Evolutionary conservation across 345 rosid species (phyloP).

Genomic region (Euphorbia lathyris): DNA sequence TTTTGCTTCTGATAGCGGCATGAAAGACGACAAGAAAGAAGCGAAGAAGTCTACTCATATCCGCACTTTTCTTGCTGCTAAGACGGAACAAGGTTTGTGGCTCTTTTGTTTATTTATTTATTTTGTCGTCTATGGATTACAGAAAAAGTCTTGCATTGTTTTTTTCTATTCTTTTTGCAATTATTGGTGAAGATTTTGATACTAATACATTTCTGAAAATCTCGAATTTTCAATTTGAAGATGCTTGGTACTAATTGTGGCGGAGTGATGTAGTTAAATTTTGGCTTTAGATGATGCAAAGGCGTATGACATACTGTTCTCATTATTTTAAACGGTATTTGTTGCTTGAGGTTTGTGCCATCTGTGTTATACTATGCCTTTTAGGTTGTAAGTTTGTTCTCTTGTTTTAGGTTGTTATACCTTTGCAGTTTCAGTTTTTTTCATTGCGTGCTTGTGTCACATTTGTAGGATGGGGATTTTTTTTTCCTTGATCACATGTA

Average conservation of each 20-base stretch:
- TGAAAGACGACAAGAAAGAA: constrained; percentile 14
- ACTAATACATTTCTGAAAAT: neutral
- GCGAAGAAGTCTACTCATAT: constrained; percentile 37
- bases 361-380: neutral
- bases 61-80: constrained; percentile 69
- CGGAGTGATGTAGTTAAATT: neutral
- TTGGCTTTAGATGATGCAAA: neutral
- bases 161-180: too few species aligned
- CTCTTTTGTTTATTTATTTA: constrained; percentile 10
- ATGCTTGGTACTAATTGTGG: neutral
- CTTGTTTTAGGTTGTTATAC: too few species aligned
- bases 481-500: too few species aligned
- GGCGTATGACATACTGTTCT: neutral
- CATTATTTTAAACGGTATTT: neutral
- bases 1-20: constrained; percentile 21
- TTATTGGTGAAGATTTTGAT: neutral
- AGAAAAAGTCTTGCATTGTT: neutral
- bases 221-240: neutral
- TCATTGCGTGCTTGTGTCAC: neutral
- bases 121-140: neutral
- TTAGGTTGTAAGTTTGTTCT: too few species aligned
- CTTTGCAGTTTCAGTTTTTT: neutral
- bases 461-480: too few species aligned
- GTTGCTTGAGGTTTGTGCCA: neutral
- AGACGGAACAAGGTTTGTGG: constrained; percentile 59